phyloP scores from a whole-genome alignment of 805 yeast species.

The Suhomyces pyralidae region DNA sequence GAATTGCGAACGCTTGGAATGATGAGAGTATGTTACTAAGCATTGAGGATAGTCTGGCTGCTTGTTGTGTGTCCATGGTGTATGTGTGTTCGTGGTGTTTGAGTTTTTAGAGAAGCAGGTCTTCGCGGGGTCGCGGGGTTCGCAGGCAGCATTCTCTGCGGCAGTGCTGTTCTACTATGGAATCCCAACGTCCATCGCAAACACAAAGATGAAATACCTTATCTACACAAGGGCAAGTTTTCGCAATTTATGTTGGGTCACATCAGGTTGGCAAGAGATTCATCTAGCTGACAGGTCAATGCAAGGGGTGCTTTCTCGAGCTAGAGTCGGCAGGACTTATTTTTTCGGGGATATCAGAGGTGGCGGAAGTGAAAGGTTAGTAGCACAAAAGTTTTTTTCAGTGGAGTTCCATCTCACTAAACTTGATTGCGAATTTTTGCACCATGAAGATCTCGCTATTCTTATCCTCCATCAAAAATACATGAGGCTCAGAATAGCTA shows the following conservation, averaged over 20 bases:
- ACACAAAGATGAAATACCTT: neutral
- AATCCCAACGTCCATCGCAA: neutral
- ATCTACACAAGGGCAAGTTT: neutral
- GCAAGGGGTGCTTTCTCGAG: neutral
- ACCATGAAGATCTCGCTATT: neutral
- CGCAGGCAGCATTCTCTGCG: neutral
- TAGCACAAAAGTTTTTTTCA: neutral
- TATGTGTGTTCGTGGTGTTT: neutral
- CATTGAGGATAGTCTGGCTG: neutral
- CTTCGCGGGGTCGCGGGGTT: neutral
- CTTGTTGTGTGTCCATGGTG: neutral
- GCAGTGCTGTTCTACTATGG: neutral
- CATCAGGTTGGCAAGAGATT: neutral
- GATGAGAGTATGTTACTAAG: neutral
- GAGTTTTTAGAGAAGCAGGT: neutral
- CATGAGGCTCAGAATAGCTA: too few relatives aligned
- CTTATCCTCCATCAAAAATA: neutral
- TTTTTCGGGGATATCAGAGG: neutral
- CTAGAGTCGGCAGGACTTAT: neutral
- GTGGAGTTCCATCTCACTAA: neutral
- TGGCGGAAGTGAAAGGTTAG: neutral
- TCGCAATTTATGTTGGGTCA: neutral
- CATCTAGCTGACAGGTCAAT: neutral
- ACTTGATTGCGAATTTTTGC: neutral
- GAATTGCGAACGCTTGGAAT: neutral